These are phyloP conservation scores for Xerocomus brunneocitrinus DNA, from an alignment of 768 basidiomycete species.

Conservation along the genomic window DNA sequence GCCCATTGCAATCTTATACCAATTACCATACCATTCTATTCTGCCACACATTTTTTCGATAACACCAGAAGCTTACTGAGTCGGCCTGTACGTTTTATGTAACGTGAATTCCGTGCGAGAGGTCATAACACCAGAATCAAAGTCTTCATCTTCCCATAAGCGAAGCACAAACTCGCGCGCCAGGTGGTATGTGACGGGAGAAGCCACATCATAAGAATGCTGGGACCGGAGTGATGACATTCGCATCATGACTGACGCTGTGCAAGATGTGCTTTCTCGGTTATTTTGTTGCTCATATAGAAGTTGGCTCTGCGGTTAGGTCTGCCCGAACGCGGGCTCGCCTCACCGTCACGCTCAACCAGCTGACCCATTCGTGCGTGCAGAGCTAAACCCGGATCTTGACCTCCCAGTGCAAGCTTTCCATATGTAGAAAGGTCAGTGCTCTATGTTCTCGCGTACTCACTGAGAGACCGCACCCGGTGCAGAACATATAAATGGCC, in stretches of 20 bases:
- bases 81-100: background rate
- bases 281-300: too few species aligned
- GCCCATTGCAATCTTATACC: background rate
- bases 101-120: background rate
- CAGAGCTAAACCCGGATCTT: background rate
- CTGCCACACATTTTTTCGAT: background rate
- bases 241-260: too few species aligned
- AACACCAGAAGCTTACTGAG: background rate
- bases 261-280: too few species aligned
- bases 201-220: too few species aligned
- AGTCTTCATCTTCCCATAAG: background rate
- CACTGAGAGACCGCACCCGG: background rate
- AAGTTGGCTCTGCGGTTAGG: background rate
- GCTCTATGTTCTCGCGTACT: background rate
- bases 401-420: background rate
- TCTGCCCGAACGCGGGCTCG: background rate
- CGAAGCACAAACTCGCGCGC: too few species aligned
- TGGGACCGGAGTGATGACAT: too few species aligned
- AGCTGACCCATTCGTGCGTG: background rate
- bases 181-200: too few species aligned
- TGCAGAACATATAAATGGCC: conserved; percentile 14
- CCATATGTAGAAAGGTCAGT: background rate
- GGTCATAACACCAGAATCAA: too few species aligned
- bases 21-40: background rate
- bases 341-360: conserved; percentile 1